Percentiles rank a stretch among this genome's conserved stretches.
These are phyloP conservation scores for Cnidoscolus chayamansa DNA, from an alignment of 441 rosid genomes.

Conservation along the genomic window DNA sequence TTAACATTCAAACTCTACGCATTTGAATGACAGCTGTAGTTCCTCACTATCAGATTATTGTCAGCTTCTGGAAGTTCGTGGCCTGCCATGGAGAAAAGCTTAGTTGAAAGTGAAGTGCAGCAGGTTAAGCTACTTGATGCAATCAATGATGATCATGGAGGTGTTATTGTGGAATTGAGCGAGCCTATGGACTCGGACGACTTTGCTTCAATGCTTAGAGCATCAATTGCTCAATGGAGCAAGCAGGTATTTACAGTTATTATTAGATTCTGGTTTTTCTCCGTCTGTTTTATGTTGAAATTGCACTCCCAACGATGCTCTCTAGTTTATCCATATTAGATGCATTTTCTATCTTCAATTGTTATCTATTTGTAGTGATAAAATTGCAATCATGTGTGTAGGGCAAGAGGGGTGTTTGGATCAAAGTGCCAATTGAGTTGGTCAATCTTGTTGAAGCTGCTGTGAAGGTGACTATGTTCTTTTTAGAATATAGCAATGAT, in stretches of 20 bases:
- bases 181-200: slow-evolving; percentile 48
- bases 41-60: slow-evolving; percentile 28
- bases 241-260: slow-evolving; percentile 45
- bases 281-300: not conserved
- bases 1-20: not conserved
- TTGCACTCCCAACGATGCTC: not conserved
- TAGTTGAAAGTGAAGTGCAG: slow-evolving; percentile 23
- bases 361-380: not conserved
- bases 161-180: slow-evolving; percentile 58
- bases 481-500: not conserved
- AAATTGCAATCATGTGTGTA: slow-evolving; percentile 24
- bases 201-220: slow-evolving; percentile 54
- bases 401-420: slow-evolving; percentile 90
- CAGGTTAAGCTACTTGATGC: slow-evolving; percentile 35
- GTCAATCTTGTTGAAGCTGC: slow-evolving; percentile 65
- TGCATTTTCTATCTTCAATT: not conserved
- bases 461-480: slow-evolving; percentile 46
- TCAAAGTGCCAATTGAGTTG: slow-evolving; percentile 67
- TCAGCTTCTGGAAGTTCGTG: slow-evolving; percentile 24
- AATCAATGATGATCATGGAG: slow-evolving; percentile 62
- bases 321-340: too few species aligned
- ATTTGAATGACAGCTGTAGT: slow-evolving; percentile 7
- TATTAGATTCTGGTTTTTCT: not conserved
- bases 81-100: slow-evolving; percentile 13
- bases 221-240: slow-evolving; percentile 65